Percentiles rank a stretch among this genome's conserved stretches.
These are phyloP conservation scores for Populus hybrid DNA, from an alignment of 441 rosid genomes.

Conservation along the genomic window DNA sequence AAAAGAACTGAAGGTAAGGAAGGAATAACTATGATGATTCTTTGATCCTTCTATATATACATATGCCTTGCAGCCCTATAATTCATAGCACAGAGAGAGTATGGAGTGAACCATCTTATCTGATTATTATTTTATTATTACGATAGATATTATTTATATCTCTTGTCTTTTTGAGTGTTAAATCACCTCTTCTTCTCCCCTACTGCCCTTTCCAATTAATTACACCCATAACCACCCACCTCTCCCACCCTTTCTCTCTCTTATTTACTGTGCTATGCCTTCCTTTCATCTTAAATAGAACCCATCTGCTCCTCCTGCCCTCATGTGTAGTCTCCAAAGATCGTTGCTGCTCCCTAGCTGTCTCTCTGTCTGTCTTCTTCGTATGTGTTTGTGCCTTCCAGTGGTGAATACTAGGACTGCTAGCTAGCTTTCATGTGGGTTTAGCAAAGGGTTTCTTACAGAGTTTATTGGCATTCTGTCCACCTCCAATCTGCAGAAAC, in stretches of 20 bases:
- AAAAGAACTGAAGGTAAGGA: conserved; percentile 6
- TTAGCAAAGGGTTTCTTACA: conserved; percentile 19
- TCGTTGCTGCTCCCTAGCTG: not conserved
- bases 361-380: not conserved
- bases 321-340: not conserved
- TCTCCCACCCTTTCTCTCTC: conserved; percentile 28
- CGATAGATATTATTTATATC: not conserved
- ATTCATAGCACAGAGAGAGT: not conserved
- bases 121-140: not conserved
- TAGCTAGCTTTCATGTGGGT: conserved; percentile 56
- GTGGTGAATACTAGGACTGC: conserved; percentile 15
- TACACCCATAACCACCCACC: conserved; percentile 28
- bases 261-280: conserved; percentile 28
- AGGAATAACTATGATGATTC: conserved; percentile 20
- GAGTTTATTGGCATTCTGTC: conserved; percentile 99
- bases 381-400: not conserved
- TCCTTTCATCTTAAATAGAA: conserved; percentile 33
- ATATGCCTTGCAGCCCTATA: not conserved
- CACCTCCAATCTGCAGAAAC: conserved; percentile 55
- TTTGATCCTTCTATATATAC: not conserved
- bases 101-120: conserved; percentile 31
- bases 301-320: conserved; percentile 18
- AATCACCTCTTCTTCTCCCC: not conserved
- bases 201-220: conserved; percentile 20
- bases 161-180: not conserved